Evolutionary conservation across 2,329 filamentous ascomycete species (phyloP).

Genomic region (Pseudocercospora cruenta): DNA sequence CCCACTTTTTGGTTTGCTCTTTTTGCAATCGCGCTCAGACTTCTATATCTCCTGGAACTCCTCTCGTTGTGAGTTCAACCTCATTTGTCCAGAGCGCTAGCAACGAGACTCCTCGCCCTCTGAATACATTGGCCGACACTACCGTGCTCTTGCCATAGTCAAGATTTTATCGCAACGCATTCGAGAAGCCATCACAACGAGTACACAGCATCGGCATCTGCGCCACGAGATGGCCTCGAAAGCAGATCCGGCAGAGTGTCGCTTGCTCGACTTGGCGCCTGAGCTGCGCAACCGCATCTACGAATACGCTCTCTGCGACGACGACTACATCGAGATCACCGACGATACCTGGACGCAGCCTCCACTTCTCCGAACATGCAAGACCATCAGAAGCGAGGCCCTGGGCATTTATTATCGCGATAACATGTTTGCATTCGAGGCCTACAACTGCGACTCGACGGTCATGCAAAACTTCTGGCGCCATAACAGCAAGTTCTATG

Average conservation of each 20-base stretch:
- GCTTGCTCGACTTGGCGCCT: neutral
- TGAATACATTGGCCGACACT: no score
- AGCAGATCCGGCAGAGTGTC: neutral
- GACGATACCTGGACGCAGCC: constrained; percentile 18
- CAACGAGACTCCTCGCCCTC: no score
- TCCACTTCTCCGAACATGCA: constrained; percentile 34
- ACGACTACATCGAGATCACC: neutral
- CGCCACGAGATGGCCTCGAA: neutral
- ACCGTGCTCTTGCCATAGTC: no score
- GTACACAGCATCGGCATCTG: neutral
- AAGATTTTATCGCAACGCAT: neutral
- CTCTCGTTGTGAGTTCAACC: no score
- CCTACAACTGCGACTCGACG: neutral
- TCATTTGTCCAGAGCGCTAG: no score
- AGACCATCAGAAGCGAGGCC: constrained; percentile 35
- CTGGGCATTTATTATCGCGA: constrained; percentile 5
- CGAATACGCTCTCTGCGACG: neutral
- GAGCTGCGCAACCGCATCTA: neutral
- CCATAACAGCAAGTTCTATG: neutral
- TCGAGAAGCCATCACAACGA: neutral
- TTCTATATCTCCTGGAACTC: no score
- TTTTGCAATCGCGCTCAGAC: neutral
- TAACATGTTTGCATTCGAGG: neutral
- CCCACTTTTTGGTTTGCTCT: neutral
- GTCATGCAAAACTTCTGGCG: neutral